These are phyloP conservation scores for Cymbopogon citratus DNA, from an alignment of 176 grass and related monocot genomes.

Conservation along the genomic window DNA sequence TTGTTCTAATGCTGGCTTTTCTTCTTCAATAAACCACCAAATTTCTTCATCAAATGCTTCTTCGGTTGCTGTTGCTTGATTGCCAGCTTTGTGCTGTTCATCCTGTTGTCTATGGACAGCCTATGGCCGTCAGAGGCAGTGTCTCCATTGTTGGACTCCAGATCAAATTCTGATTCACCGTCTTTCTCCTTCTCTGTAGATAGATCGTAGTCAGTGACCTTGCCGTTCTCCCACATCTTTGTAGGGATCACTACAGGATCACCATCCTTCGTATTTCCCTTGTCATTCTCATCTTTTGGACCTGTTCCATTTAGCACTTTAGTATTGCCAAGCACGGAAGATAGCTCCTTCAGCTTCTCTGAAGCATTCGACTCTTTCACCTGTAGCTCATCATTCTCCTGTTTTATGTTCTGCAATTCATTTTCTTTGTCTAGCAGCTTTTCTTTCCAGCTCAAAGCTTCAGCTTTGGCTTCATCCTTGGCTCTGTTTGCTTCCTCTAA, in stretches of 20 bases:
- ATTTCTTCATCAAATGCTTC: constrained; percentile 64
- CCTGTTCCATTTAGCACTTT: constrained; percentile 24
- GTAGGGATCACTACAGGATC: constrained; percentile 24
- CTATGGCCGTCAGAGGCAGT: constrained; percentile 17
- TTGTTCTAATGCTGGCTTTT: constrained; percentile 47
- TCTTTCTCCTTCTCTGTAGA: constrained; percentile 44
- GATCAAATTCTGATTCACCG: constrained; percentile 44
- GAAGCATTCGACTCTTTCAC: constrained; percentile 27
- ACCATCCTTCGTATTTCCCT: constrained; percentile 37
- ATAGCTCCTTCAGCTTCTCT: constrained; percentile 42
- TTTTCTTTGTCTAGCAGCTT: constrained; percentile 51
- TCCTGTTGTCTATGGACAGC: constrained; percentile 7
- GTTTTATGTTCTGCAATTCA: constrained; percentile 32
- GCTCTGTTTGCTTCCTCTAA: constrained; percentile 31
- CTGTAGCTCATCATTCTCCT: constrained; percentile 43
- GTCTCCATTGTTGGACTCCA: constrained; percentile 36
- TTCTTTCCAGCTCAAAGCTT: constrained; percentile 50
- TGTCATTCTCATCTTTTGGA: constrained; percentile 32
- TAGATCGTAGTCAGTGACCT: constrained; percentile 34
- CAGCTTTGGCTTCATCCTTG: constrained; percentile 49
- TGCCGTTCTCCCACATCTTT: constrained; percentile 50
- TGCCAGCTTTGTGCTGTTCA: constrained; percentile 12
- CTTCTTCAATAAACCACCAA: constrained; percentile 73
- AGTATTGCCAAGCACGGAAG: constrained; percentile 34
- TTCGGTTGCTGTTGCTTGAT: constrained; percentile 64